Conservation (phyloP, 2,329 filamentous ascomycete genomes). For the Corinectria fuckeliana region DNA sequence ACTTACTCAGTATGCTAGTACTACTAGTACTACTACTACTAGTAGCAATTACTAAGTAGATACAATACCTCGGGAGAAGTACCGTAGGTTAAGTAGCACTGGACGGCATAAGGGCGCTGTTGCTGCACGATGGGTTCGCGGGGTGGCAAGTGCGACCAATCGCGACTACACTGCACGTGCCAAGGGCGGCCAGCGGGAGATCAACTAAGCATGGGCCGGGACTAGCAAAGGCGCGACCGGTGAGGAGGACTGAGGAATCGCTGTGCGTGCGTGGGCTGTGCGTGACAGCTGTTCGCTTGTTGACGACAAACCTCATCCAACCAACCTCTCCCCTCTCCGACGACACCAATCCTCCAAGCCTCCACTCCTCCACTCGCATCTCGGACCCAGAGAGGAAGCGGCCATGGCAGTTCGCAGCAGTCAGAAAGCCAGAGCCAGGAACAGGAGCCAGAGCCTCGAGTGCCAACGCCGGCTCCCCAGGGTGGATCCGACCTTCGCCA, state of each 20-base stretch:
- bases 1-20: too few relatives aligned
- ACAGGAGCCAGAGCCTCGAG: neutral
- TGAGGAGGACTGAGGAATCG: slow-evolving; percentile 33
- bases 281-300: slow-evolving; percentile 36
- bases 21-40: too few relatives aligned
- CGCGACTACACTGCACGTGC: slow-evolving; percentile 12
- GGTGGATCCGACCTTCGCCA: too few relatives aligned
- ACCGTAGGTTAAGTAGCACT: too few relatives aligned
- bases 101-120: neutral
- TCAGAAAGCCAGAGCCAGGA: neutral
- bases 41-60: too few relatives aligned
- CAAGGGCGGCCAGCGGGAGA: slow-evolving; percentile 7
- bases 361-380: slow-evolving; percentile 29
- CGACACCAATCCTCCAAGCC: slow-evolving; percentile 14
- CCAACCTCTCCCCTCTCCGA: slow-evolving; percentile 17
- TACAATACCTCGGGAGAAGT: too few relatives aligned
- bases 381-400: slow-evolving; percentile 28
- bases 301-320: slow-evolving; percentile 25
- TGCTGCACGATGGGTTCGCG: slow-evolving; percentile 8
- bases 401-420: slow-evolving; percentile 9
- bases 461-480: too few relatives aligned
- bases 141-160: slow-evolving; percentile 11
- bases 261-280: slow-evolving; percentile 31
- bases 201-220: slow-evolving; percentile 19
- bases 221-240: slow-evolving; percentile 28